A percentile compares a stretch with the other conserved stretches of the same genome.
These are phyloP conservation scores for Galerina marginata DNA, from an alignment of 768 basidiomycete species.

Conservation along the genomic window DNA sequence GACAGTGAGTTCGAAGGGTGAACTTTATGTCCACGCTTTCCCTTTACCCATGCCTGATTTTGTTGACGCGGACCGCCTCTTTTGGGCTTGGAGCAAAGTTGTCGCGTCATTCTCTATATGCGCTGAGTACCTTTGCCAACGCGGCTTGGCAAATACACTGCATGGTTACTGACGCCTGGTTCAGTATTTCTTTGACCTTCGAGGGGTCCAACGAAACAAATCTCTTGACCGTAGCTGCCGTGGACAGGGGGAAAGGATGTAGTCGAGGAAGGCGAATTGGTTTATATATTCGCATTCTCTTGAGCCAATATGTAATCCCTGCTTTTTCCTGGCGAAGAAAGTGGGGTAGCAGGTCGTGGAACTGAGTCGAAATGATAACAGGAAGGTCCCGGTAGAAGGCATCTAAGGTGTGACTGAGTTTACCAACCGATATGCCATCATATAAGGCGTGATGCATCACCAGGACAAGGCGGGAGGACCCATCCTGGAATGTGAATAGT, in stretches of 20 bases:
- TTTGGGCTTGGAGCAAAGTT: conserved; percentile 41
- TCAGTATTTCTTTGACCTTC: conserved; percentile 23
- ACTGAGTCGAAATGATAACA: conserved; percentile 30
- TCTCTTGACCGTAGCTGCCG: conserved; percentile 16
- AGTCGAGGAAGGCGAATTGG: conserved; percentile 22
- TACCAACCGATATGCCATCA: conserved; percentile 48
- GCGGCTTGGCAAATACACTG: conserved; percentile 38
- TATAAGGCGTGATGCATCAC: conserved; percentile 55
- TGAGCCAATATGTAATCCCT: conserved; percentile 45
- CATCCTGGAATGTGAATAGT: conserved; percentile 23
- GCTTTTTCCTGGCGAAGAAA: conserved; percentile 42
- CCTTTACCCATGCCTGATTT: conserved; percentile 26
- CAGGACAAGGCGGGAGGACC: conserved; percentile 34
- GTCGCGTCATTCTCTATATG: conserved; percentile 39
- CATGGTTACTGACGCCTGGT: conserved; percentile 24
- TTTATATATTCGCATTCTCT: conserved; percentile 28
- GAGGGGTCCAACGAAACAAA: conserved; percentile 14
- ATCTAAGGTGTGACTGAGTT: conserved; percentile 38
- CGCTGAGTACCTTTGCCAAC: conserved; percentile 53
- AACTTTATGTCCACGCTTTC: conserved; percentile 38
- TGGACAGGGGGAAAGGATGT: not conserved
- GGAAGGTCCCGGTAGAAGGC: conserved; percentile 31
- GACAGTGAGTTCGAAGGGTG: conserved; percentile 36
- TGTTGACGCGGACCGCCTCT: conserved; percentile 33
- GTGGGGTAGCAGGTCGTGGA: conserved; percentile 41